Evolutionary conservation across 768 basidiomycete genomes (phyloP).

Genomic region (Cubamyces lactineus): DNA sequence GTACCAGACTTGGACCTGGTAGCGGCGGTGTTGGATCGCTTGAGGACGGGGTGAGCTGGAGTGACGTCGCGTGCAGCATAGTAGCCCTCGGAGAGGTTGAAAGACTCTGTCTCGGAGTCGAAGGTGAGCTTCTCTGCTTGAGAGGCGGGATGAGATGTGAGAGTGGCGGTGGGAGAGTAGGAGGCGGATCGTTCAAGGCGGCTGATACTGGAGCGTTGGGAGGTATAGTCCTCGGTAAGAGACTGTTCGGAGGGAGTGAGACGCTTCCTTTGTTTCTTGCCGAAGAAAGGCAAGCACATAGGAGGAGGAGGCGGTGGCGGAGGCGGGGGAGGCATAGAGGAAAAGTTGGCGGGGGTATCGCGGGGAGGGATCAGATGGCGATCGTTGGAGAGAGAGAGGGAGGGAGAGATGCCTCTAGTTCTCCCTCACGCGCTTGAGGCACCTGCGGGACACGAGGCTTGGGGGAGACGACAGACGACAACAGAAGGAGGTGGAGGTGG

Average conservation of each 20-base stretch:
- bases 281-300: slow-evolving; percentile 35
- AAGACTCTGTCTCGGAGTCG: slow-evolving; percentile 36
- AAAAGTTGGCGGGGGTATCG: slow-evolving; percentile 24
- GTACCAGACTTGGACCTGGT: slow-evolving; percentile 33
- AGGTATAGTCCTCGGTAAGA: slow-evolving; percentile 28
- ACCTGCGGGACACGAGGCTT: slow-evolving; percentile 1
- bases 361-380: slow-evolving; percentile 23
- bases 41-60: slow-evolving; percentile 22
- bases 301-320: slow-evolving; percentile 38
- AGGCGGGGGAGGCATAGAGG: slow-evolving; percentile 33
- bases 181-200: slow-evolving; percentile 30
- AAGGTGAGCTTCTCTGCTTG: slow-evolving; percentile 37
- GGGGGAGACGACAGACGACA: background rate
- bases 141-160: slow-evolving; percentile 36
- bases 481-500: background rate
- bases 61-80: slow-evolving; percentile 31
- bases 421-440: background rate
- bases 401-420: slow-evolving; percentile 20
- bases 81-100: slow-evolving; percentile 25
- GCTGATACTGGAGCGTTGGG: slow-evolving; percentile 31
- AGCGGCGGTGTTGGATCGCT: slow-evolving; percentile 23
- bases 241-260: slow-evolving; percentile 32
- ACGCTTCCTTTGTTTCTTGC: slow-evolving; percentile 27
- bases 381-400: slow-evolving; percentile 11
- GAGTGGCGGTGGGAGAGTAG: slow-evolving; percentile 40